phyloP scores from a whole-genome alignment of 2,329 filamentous ascomycete genomes.

The Xylaria sp. region DNA sequence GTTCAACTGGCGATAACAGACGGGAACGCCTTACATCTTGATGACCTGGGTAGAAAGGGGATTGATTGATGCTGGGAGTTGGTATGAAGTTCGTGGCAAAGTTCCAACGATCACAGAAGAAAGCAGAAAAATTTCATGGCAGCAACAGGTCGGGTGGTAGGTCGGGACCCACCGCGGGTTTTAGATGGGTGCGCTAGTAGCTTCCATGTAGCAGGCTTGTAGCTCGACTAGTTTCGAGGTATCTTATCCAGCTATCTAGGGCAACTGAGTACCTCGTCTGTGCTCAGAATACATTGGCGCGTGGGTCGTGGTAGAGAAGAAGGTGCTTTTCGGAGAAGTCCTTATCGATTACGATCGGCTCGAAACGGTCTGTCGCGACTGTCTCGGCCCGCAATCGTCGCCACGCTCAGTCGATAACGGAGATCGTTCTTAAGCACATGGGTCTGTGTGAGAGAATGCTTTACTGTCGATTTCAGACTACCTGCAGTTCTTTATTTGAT shows the following conservation, averaged over 20 bases:
- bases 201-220: not conserved
- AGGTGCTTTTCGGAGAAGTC: not conserved
- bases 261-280: too few relatives aligned
- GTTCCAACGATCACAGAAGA: too few relatives aligned
- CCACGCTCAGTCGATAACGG: too few relatives aligned
- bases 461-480: too few relatives aligned
- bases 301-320: too few relatives aligned
- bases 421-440: too few relatives aligned
- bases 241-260: too few relatives aligned
- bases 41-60: not conserved
- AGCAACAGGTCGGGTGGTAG: not conserved
- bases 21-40: constrained; percentile 22
- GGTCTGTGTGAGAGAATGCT: too few relatives aligned
- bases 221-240: too few relatives aligned
- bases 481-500: too few relatives aligned
- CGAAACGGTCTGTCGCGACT: not conserved
- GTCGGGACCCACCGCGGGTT: not conserved
- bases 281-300: too few relatives aligned
- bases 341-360: not conserved
- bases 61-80: not conserved
- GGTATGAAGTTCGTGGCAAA: not conserved
- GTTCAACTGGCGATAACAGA: not conserved
- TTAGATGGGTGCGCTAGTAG: not conserved
- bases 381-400: not conserved
- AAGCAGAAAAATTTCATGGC: not conserved